phyloP scores from a whole-genome alignment of 192 early-diverging fungal species.

The Dimargaris cristalligena region DNA sequence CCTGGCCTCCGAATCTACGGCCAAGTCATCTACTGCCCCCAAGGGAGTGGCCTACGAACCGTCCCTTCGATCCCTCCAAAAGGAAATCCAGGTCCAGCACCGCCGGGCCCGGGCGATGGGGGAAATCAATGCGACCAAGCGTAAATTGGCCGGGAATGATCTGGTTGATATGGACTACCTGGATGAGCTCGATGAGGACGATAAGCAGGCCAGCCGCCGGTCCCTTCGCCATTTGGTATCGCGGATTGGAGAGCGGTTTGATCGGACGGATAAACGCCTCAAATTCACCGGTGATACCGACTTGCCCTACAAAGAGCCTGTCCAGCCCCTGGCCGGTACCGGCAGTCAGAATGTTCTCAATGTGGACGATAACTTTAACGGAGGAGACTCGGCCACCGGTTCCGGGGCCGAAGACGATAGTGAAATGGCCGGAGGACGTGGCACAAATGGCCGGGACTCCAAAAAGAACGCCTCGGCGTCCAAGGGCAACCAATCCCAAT shows the following conservation, averaged over 20 bases:
- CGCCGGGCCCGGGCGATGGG: neutral
- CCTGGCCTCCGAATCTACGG: conserved; percentile 18
- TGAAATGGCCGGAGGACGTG: conserved; percentile 33
- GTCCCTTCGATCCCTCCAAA: conserved; percentile 18
- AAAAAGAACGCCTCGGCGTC: conserved; percentile 32
- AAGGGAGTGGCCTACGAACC: conserved; percentile 7
- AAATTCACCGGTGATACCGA: conserved; percentile 58
- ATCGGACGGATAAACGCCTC: conserved; percentile 22
- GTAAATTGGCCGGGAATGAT: conserved; percentile 29
- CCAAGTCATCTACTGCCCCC: conserved; percentile 13
- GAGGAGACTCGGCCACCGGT: conserved; percentile 24
- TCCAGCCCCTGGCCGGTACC: neutral
- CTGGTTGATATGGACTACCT: conserved; percentile 62
- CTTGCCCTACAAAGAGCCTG: conserved; percentile 56
- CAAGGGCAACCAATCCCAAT: conserved; percentile 23
- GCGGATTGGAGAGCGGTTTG: conserved; percentile 21
- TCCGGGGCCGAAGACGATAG: conserved; percentile 32
- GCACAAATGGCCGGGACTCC: conserved; percentile 26
- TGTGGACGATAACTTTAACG: conserved; percentile 2
- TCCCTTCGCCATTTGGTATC: conserved; percentile 23
- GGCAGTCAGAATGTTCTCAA: conserved; percentile 10
- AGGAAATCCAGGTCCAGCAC: conserved; percentile 16
- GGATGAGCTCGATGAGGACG: conserved; percentile 60
- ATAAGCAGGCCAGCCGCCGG: conserved; percentile 45
- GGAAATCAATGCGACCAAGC: conserved; percentile 24